phyloP scores from a whole-genome alignment of 1,139 yeast genomes.

The Yarrowia galli region DNA sequence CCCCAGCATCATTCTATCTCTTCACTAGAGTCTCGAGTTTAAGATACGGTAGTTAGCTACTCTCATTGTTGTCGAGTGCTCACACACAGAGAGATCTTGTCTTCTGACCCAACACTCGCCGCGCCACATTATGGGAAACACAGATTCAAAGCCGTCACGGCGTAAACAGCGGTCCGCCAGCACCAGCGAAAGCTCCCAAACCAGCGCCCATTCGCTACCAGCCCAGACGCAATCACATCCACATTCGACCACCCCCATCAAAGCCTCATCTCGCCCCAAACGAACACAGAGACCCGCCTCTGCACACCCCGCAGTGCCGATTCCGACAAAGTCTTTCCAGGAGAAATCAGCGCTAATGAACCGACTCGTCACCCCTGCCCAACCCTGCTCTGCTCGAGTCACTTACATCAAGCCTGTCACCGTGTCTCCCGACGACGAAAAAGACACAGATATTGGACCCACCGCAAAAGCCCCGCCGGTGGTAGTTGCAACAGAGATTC shows the following conservation, averaged over 20 bases:
- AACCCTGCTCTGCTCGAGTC: slow-evolving; percentile 28
- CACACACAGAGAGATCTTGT: not conserved
- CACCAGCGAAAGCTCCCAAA: slow-evolving; percentile 21
- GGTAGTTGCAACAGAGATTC: slow-evolving; percentile 19
- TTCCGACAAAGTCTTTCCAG: slow-evolving; percentile 31
- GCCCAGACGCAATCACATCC: not conserved
- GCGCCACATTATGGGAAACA: slow-evolving; percentile 28
- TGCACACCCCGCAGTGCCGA: slow-evolving; percentile 31
- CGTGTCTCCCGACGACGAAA: slow-evolving; percentile 14
- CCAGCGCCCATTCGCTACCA: slow-evolving; percentile 10
- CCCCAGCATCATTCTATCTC: slow-evolving; percentile 11
- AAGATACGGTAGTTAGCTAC: not conserved
- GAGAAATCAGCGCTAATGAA: slow-evolving; percentile 34
- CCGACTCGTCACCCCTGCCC: slow-evolving; percentile 23
- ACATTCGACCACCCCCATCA: slow-evolving; percentile 14
- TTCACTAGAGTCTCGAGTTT: slow-evolving; percentile 5
- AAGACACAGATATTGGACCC: slow-evolving; percentile 10
- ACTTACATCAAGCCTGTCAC: slow-evolving; percentile 30
- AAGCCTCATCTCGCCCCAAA: slow-evolving; percentile 18
- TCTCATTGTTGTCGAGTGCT: not conserved
- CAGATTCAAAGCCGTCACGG: slow-evolving; percentile 32
- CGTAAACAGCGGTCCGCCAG: slow-evolving; percentile 23
- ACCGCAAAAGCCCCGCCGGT: slow-evolving; percentile 10
- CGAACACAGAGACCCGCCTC: slow-evolving; percentile 16
- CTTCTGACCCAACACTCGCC: slow-evolving; percentile 1